These are phyloP conservation scores for Globisporangium recalcitrans DNA, from an alignment of 352 stramenopile genomes.

Conservation along the genomic window DNA sequence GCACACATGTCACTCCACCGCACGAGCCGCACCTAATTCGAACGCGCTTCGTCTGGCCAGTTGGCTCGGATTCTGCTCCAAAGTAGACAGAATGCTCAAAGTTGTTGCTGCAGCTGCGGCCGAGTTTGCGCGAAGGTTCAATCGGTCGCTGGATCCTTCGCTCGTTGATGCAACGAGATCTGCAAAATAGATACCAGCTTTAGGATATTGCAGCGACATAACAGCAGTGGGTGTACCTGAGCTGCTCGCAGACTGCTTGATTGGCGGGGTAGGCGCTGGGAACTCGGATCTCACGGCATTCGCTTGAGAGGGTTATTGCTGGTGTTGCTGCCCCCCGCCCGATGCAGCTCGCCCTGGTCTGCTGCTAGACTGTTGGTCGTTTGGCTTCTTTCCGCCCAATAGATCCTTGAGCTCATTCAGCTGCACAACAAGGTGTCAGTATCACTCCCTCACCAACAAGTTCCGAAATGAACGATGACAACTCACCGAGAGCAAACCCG, in stretches of 20 bases:
- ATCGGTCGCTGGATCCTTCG: neutral
- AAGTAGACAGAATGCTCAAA: conserved; percentile 8
- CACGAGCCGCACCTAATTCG: conserved; percentile 19
- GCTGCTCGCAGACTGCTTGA: neutral
- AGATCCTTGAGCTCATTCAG: conserved; percentile 45
- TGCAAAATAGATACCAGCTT: too few species aligned
- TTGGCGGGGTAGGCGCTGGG: neutral
- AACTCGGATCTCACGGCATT: neutral
- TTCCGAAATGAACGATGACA: neutral
- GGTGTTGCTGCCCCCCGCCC: neutral
- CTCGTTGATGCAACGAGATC: neutral
- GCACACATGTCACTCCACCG: neutral
- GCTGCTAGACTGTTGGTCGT: neutral
- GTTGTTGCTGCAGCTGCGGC: neutral
- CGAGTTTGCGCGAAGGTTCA: neutral
- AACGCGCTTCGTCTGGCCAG: conserved; percentile 11
- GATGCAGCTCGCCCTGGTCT: neutral
- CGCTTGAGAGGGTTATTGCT: neutral
- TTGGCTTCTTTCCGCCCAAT: conserved; percentile 28
- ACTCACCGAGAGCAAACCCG: conserved; percentile 40
- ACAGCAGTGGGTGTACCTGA: too few species aligned
- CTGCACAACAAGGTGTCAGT: conserved; percentile 15
- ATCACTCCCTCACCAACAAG: neutral
- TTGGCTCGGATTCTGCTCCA: conserved; percentile 5
- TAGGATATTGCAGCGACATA: too few species aligned